These are phyloP conservation scores for Chalciporus chontae DNA, from an alignment of 768 basidiomycete species.

Conservation along the genomic window DNA sequence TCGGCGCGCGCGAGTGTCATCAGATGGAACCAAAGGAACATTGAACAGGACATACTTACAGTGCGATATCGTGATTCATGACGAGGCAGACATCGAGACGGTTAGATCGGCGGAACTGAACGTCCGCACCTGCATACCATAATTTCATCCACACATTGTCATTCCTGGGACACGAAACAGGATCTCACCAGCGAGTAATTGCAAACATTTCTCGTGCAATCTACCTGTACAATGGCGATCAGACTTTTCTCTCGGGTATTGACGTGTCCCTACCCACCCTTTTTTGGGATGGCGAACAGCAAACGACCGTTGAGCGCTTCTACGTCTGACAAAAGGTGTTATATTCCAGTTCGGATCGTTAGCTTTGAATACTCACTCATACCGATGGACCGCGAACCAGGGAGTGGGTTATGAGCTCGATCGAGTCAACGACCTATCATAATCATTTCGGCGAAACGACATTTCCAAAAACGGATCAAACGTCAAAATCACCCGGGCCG, in stretches of 20 bases:
- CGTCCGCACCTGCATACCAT: constrained; percentile 73
- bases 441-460: neutral
- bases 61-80: constrained; percentile 87
- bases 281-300: constrained; percentile 96
- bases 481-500: neutral
- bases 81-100: constrained; percentile 93
- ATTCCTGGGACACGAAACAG: neutral
- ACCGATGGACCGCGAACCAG: neutral
- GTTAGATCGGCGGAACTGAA: constrained; percentile 85
- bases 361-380: constrained; percentile 23
- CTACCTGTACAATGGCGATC: constrained; percentile 50
- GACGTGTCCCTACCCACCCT: constrained; percentile 50
- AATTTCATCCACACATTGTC: neutral
- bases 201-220: constrained; percentile 86
- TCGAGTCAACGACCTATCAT: neutral
- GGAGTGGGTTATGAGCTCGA: neutral
- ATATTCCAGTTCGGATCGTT: neutral
- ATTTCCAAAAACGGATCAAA: neutral
- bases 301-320: constrained; percentile 81
- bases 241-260: neutral
- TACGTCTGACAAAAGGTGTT: constrained; percentile 43
- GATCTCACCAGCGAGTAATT: constrained; percentile 72
- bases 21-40: too few relatives aligned
- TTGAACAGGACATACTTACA: constrained; percentile 49
- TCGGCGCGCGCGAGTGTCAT: neutral